These are phyloP conservation scores for Teratosphaeria epicoccoides DNA, from an alignment of 2,329 filamentous ascomycete species.

Conservation along the genomic window DNA sequence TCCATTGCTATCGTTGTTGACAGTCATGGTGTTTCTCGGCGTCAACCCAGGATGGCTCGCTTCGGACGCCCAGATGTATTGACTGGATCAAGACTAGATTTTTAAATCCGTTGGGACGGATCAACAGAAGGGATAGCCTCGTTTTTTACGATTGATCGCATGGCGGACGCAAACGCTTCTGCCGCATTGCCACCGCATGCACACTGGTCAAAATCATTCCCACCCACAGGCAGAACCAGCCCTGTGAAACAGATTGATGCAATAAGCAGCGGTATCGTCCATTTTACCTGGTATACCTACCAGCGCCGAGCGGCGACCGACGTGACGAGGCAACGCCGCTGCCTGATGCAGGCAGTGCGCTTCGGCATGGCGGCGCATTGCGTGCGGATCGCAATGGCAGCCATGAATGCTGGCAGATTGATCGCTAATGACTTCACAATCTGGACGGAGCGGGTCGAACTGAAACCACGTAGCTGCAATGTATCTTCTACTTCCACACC, in stretches of 20 bases:
- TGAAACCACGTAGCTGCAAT: not conserved
- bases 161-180: not conserved
- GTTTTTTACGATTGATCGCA: not conserved
- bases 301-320: not conserved
- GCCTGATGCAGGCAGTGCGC: not conserved
- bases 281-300: not conserved
- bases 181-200: not conserved
- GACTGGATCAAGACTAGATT: too few relatives aligned
- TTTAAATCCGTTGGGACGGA: too few relatives aligned
- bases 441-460: too few relatives aligned
- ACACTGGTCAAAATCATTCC: not conserved
- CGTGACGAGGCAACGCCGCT: not conserved
- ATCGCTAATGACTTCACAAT: not conserved
- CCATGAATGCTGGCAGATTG: not conserved
- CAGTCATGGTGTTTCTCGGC: not conserved
- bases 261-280: not conserved
- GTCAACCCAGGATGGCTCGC: not conserved
- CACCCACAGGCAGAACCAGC: not conserved
- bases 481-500: too few relatives aligned
- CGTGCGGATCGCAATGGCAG: not conserved
- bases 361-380: not conserved
- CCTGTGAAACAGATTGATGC: not conserved
- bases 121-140: too few relatives aligned
- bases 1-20: not conserved
- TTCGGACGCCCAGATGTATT: too few relatives aligned